phyloP scores from a whole-genome alignment of 2,329 filamentous ascomycete genomes.

The Venturia effusa region DNA sequence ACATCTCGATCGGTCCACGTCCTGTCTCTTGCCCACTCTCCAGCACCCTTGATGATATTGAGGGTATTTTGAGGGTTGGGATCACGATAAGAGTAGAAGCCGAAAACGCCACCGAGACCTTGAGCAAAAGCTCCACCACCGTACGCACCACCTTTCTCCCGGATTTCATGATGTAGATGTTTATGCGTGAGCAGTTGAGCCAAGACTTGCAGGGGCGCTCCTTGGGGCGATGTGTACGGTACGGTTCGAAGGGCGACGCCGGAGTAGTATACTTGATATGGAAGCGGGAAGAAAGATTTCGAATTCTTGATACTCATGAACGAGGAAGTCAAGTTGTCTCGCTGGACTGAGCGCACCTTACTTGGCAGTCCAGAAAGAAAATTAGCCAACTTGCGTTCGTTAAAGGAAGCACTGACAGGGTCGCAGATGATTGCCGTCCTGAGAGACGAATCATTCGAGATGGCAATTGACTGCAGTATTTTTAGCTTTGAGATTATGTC shows the following conservation, averaged over 20 bases:
- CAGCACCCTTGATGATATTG: conserved; percentile 71
- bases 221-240: conserved; percentile 65
- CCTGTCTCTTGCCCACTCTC: conserved; percentile 71
- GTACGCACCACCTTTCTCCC: conserved; percentile 94
- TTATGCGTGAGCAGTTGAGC: conserved; percentile 92
- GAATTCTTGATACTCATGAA: conserved; percentile 18
- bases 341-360: background rate
- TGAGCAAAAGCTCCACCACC: conserved; percentile 81
- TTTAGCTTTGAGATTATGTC: conserved; percentile 78
- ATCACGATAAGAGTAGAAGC: conserved; percentile 94
- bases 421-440: conserved; percentile 83
- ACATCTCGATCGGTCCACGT: conserved; percentile 75
- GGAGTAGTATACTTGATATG: conserved; percentile 96
- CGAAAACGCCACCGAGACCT: conserved; percentile 73
- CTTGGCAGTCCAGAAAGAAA: conserved; percentile 57
- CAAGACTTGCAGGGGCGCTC: conserved; percentile 76
- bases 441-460: conserved; percentile 56
- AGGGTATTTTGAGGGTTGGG: conserved; percentile 87
- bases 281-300: conserved; percentile 85
- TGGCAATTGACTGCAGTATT: conserved; percentile 67
- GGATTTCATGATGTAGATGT: conserved; percentile 91
- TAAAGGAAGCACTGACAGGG: conserved; percentile 55
- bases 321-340: background rate
- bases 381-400: conserved; percentile 56
- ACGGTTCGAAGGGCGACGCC: conserved; percentile 71